Evolutionary conservation across 2,329 filamentous ascomycete genomes (phyloP).

Genomic region (Fusarium irregulare): DNA sequence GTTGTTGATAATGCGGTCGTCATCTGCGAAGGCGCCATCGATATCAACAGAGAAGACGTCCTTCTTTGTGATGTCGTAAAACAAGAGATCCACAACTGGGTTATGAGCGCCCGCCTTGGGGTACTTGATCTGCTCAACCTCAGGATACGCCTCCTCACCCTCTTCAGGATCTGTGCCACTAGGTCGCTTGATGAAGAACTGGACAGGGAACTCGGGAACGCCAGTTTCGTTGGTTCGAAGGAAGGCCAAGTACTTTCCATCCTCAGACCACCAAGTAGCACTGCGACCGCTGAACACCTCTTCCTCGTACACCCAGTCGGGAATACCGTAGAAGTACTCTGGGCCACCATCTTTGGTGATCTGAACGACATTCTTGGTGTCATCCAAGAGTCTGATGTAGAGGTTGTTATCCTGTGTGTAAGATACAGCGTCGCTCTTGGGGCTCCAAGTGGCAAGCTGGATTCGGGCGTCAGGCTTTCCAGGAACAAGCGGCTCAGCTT

Average conservation of each 20-base stretch:
- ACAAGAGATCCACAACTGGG: conserved; percentile 85
- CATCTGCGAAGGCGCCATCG: conserved; percentile 79
- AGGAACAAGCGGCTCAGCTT: conserved; percentile 80
- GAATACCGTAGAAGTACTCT: conserved; percentile 93
- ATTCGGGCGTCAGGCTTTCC: conserved; percentile 71
- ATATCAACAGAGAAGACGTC: conserved; percentile 85
- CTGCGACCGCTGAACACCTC: conserved; percentile 75
- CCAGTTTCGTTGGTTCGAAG: conserved; percentile 92
- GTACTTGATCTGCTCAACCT: conserved; percentile 93
- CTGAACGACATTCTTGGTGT: conserved; percentile 68
- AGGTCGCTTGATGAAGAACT: conserved; percentile 91
- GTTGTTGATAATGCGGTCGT: conserved; percentile 91
- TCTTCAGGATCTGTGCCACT: conserved; percentile 73
- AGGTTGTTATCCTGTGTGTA: conserved; percentile 93
- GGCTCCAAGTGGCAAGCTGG: conserved; percentile 91
- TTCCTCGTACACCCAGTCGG: conserved; percentile 95
- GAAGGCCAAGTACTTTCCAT: conserved; percentile 91
- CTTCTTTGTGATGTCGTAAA: conserved; percentile 83
- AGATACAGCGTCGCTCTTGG: conserved; percentile 85
- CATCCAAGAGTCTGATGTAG: conserved; percentile 74
- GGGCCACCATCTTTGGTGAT: conserved; percentile 89
- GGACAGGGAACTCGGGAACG: conserved; percentile 90
- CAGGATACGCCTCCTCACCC: conserved; percentile 89
- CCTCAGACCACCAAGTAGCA: conserved; percentile 94
- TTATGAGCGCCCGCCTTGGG: conserved; percentile 96